Evolutionary conservation across 2,329 filamentous ascomycete species (phyloP), one percentile per base, ranked within the genome.

Genomic region (Lanzia echinophila): DNA sequence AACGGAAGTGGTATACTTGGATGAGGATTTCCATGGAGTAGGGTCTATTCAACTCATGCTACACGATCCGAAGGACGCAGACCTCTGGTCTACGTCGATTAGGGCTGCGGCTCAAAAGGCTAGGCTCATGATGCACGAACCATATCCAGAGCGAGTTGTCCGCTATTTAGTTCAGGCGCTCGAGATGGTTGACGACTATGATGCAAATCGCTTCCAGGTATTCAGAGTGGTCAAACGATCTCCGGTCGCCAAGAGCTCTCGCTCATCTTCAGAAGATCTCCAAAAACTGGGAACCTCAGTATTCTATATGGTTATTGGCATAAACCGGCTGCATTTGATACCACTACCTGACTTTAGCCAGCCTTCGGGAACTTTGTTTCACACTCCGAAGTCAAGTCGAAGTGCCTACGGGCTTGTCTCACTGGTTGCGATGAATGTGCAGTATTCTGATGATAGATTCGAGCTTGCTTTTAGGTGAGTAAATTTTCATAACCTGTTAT

Each of bases 311-410:
- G 84, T 80, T 6, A 76, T 88, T 64, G 85, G 85, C 19, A 75
- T 84, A 32, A 83, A 87, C 70, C 86, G 84, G 65, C 71, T 88
- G 33, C 84, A 88, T 69, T 63, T 88, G 47, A 76, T 88, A 44
- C 83, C 83, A n/a, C 65, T 85, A 32, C 77, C 81, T 41, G 86
- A 83, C 60, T 71, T 75, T 19, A 73, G 72, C 32, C 76, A 75
- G 60, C 74, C 58, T 70, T 74, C 24, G 79, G 80, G 58, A 12
- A 57, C 58, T 19, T 49, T 65, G 6, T 48, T 61, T 15, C 79
- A 28, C 24, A 4, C 45, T 68, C 78, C 60, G 72, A 77, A 56
- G 72, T 78, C 56, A 38, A 63, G 62, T 24, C 62, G 65, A 39
- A 73, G 72, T 7, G 82, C 81, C 1, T 79, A 82, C 63, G 85